phyloP scores from a whole-genome alignment of 1,284 basidiomycete species.

The Tylopilus orsonianus region DNA sequence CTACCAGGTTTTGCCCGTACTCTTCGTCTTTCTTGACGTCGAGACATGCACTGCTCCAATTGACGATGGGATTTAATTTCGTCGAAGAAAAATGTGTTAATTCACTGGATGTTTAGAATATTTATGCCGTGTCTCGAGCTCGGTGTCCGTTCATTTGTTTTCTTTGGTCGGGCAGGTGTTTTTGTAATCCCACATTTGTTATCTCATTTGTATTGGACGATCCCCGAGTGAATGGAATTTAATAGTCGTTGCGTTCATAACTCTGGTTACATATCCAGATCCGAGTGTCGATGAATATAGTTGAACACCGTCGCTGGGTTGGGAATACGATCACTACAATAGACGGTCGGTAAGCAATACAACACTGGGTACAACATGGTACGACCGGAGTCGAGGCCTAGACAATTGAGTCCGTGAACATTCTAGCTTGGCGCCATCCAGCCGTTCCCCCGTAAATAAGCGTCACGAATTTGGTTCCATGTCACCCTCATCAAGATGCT shows the following conservation, averaged over 20 bases:
- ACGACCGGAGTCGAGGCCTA: constrained; percentile 4
- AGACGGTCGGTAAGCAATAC: constrained; percentile 23
- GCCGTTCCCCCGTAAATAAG: constrained; percentile 1
- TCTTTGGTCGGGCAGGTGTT: constrained; percentile 6
- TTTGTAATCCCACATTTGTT: constrained; percentile 1
- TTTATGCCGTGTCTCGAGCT: constrained; percentile 6
- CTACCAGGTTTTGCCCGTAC: neutral
- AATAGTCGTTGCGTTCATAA: constrained; percentile 1
- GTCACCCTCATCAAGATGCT: constrained; percentile 46
- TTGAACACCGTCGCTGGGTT: constrained; percentile 5
- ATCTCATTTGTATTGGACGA: neutral
- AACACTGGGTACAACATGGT: constrained; percentile 16
- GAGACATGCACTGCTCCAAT: neutral
- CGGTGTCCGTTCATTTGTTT: constrained; percentile 5
- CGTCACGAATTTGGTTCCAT: constrained; percentile 28
- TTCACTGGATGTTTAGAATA: constrained; percentile 6
- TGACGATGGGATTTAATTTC: neutral
- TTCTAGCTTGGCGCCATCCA: constrained; percentile 10
- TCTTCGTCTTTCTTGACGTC: neutral
- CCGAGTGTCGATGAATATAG: constrained; percentile 1
- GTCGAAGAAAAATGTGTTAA: neutral
- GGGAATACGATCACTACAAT: constrained; percentile 22
- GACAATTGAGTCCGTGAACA: constrained; percentile 14
- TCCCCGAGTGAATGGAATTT: neutral
- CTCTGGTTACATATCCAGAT: constrained; percentile 11